A percentile compares a stretch with the other conserved stretches of the same genome.
Conservation (phyloP, 768 basidiomycete species). For the Termitomyces sp. region DNA sequence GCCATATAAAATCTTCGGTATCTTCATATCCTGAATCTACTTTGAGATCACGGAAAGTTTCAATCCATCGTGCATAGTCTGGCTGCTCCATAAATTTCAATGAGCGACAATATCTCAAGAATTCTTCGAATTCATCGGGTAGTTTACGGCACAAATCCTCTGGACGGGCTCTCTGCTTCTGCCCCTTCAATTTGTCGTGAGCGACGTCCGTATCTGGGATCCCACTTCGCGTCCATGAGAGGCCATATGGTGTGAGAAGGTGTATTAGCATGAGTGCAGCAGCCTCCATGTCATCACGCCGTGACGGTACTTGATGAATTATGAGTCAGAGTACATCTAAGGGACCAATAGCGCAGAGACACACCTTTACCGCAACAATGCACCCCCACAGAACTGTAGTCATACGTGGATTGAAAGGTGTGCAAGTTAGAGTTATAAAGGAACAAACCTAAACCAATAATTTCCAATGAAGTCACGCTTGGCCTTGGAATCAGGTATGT, state of each 20-base stretch:
- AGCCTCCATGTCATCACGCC: constrained; percentile 77
- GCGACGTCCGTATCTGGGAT: constrained; percentile 64
- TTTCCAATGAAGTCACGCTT: constrained; percentile 79
- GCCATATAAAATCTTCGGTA: constrained; percentile 67
- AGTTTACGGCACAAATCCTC: constrained; percentile 66
- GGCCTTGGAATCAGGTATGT: constrained; percentile 62
- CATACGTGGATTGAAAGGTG: neutral
- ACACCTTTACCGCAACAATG: constrained; percentile 73
- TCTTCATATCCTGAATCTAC: constrained; percentile 51
- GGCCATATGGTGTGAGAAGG: constrained; percentile 68
- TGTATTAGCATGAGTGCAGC: constrained; percentile 77
- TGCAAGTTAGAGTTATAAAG: neutral
- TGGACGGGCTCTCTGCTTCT: constrained; percentile 53
- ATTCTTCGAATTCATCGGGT: constrained; percentile 71
- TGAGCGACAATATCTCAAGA: constrained; percentile 64
- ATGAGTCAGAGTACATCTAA: neutral
- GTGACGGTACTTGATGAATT: constrained; percentile 55
- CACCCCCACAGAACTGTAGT: constrained; percentile 55
- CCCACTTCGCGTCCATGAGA: constrained; percentile 78
- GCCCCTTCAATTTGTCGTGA: constrained; percentile 58
- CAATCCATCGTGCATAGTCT: constrained; percentile 60
- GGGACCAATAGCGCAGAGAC: constrained; percentile 8
- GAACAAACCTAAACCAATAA: constrained; percentile 68
- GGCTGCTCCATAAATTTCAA: constrained; percentile 65
- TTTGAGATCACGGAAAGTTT: constrained; percentile 61